Evolutionary conservation across 768 basidiomycete species (phyloP).

Genomic region (Auriscalpium vulgare): DNA sequence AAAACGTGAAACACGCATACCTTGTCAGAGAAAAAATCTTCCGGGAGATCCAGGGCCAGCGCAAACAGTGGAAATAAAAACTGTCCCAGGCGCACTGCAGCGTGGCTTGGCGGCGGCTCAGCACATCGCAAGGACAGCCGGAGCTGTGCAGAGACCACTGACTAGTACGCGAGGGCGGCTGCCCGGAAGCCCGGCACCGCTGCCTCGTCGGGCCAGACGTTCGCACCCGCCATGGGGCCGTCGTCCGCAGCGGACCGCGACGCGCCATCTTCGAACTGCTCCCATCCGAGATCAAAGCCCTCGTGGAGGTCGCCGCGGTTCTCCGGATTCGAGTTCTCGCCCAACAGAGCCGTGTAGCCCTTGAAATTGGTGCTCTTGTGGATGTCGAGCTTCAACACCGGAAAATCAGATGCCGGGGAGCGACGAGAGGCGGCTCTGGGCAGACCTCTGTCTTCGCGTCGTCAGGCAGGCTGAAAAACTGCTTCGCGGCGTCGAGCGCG

Average conservation of each 20-base stretch:
- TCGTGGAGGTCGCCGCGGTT: conserved; percentile 85
- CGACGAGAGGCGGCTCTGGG: background rate
- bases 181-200: conserved; percentile 48
- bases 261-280: conserved; percentile 31
- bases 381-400: conserved; percentile 49
- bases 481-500: conserved; percentile 40
- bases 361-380: conserved; percentile 64
- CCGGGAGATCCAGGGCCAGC: conserved; percentile 51
- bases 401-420: background rate
- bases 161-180: conserved; percentile 62
- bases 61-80: conserved; percentile 64
- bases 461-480: conserved; percentile 60
- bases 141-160: conserved; percentile 18
- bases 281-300: conserved; percentile 82
- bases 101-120: conserved; percentile 31
- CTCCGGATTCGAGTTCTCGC: conserved; percentile 69
- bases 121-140: background rate
- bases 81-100: conserved; percentile 44
- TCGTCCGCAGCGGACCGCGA: conserved; percentile 25
- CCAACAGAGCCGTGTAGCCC: conserved; percentile 63
- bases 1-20: conserved; percentile 20
- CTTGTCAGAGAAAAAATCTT: conserved; percentile 62
- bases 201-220: conserved; percentile 64
- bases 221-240: conserved; percentile 61
- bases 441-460: conserved; percentile 60